A percentile compares a stretch with the other conserved stretches of the same genome.
Evolutionary conservation across 2,329 filamentous ascomycete genomes (phyloP).

Genomic region (Cladosporium sp.): DNA sequence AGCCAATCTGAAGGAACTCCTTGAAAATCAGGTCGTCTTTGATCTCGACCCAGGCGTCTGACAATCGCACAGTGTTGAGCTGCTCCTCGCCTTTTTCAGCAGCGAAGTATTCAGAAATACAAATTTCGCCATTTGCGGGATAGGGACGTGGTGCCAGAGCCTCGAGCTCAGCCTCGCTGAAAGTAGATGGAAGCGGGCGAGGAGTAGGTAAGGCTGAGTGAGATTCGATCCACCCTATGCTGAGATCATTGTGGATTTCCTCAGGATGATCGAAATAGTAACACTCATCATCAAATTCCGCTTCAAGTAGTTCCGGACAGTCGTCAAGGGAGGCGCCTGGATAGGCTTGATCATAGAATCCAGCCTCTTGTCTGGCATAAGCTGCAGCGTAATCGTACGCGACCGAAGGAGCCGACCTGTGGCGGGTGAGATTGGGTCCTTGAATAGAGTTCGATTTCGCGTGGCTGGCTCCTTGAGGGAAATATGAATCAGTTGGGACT

Average conservation of each 20-base stretch:
- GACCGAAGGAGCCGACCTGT: slow-evolving; percentile 27
- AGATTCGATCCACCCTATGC: slow-evolving; percentile 50
- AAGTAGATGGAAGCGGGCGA: slow-evolving; percentile 47
- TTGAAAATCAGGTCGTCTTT: slow-evolving; percentile 54
- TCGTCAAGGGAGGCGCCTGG: background rate
- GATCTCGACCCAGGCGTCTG: slow-evolving; percentile 52
- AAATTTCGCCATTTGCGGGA: slow-evolving; percentile 44
- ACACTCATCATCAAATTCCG: slow-evolving; percentile 47
- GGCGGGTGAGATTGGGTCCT: slow-evolving; percentile 17
- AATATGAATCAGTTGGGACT: slow-evolving; percentile 1
- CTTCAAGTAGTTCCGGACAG: slow-evolving; percentile 38
- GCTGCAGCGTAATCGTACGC: slow-evolving; percentile 16
- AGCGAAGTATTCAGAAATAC: slow-evolving; percentile 54
- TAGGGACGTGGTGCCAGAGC: slow-evolving; percentile 43
- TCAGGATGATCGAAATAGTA: slow-evolving; percentile 49
- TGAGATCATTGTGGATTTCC: slow-evolving; percentile 47
- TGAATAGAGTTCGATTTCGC: slow-evolving; percentile 4
- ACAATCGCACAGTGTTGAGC: slow-evolving; percentile 51
- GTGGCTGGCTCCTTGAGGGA: slow-evolving; percentile 8
- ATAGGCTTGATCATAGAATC: slow-evolving; percentile 1
- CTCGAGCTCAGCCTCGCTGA: slow-evolving; percentile 47
- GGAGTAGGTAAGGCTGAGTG: slow-evolving; percentile 47
- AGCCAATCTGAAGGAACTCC: slow-evolving; percentile 47
- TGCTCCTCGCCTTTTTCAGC: slow-evolving; percentile 47
- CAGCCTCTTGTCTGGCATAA: slow-evolving; percentile 11